Base-by-base conservation (phyloP, 352 stramenopile genomes). In the Globisporangium iwayamae region DNA sequence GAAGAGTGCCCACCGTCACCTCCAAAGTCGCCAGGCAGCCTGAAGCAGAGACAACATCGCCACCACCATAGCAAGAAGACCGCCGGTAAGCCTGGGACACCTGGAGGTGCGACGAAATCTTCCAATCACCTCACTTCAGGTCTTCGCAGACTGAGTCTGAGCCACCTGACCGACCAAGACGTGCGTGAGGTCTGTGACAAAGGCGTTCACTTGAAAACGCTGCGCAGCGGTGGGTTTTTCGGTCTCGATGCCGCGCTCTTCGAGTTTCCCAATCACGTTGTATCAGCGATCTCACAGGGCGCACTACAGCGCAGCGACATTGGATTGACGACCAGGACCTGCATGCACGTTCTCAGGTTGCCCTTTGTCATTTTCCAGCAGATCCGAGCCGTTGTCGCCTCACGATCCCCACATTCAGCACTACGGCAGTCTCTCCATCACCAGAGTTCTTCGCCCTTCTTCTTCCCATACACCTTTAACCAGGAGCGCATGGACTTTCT, bases 171-270 rank as follows among this genome's bases (percentile, higher is more conserved):
- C 3, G 18, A 43, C 22, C 52, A 20, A 1, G 51, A 43, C 13
- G 56, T 25, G n/a, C 48, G 39, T 2, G 50, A 46, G 6, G 51
- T 54, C 14, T 25, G 56, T 34, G 48, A 39, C n/a, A 52, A 53
- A 5, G 11, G 65, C 0, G 63, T 74, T 8, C 62, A 70, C 2
- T 22, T 84, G 56, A 71, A 68, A 55, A 69, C 73, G 5, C 70
- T 90, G 20, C 18, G 34, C 4, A 54, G 30, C 1, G 80, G 78
- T 9, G 78, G 84, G 41, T 68, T 66, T 20, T 86, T 89, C 36
- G 80, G 80, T 0, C 53, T 86, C 25, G 76, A 89, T 30, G 67
- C 74, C 3, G 73, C 71, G 20, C 56, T 73, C 32, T 90, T 87
- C 39, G 51, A 62, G 1, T 90, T 87, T 45, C 39, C 63, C 1